These are phyloP conservation scores for Tuctoria greenei DNA, from an alignment of 176 grass and related monocot species.

Conservation along the genomic window DNA sequence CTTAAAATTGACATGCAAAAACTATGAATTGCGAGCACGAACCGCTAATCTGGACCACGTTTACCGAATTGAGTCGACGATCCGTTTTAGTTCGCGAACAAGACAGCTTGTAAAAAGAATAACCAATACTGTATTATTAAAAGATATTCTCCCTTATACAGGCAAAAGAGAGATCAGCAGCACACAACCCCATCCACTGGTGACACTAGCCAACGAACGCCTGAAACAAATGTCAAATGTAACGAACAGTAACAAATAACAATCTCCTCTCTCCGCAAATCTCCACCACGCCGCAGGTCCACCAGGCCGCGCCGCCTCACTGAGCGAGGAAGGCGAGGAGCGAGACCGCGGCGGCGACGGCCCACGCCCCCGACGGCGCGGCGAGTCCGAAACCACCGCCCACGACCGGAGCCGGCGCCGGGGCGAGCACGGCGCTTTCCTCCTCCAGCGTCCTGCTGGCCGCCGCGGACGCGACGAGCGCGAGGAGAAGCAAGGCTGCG, in stretches of 20 bases:
- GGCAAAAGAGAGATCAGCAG: conserved; percentile 64
- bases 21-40: no score
- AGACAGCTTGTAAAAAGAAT: conserved; percentile 30
- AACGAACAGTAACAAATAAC: conserved; percentile 12
- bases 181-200: neutral
- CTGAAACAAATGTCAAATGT: conserved; percentile 23
- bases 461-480: conserved; percentile 17
- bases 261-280: conserved; percentile 27
- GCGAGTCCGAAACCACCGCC: conserved; percentile 21
- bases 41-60: no score
- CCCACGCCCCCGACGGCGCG: conserved; percentile 50
- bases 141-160: conserved; percentile 55
- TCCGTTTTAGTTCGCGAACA: no score
- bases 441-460: conserved; percentile 30
- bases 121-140: conserved; percentile 38
- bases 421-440: conserved; percentile 30
- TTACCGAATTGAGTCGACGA: no score
- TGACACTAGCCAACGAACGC: conserved; percentile 7
- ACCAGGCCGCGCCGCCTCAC: neutral
- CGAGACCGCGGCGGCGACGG: conserved; percentile 42
- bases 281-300: conserved; percentile 37
- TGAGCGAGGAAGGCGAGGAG: conserved; percentile 55
- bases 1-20: no score
- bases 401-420: conserved; percentile 29
- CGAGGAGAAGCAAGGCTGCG: conserved; percentile 29